Base-by-base conservation (phyloP, 2,329 filamentous ascomycete species). In the Pseudocercospora cruenta region DNA sequence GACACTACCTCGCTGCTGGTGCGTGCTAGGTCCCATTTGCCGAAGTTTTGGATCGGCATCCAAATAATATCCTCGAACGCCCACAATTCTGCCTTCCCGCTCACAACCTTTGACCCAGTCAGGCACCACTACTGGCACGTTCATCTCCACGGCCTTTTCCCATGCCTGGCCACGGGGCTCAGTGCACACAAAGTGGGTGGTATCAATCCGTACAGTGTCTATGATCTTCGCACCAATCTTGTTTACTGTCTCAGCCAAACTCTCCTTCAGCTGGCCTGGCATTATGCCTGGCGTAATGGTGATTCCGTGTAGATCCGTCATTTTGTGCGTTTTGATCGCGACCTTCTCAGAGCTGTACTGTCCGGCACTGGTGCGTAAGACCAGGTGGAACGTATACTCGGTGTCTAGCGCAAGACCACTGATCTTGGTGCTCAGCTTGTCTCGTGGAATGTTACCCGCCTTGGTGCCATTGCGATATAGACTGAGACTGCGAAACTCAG, bases 21-120 rank as follows among this genome's bases (percentile, higher is more conserved):
- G 70, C 47, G 75, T 75, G 26, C 78, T 77, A 14, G 80, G 79
- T 4, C 82, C 82, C 33, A 85, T 78, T 64, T 86, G 84, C 63
- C 88, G 80, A 71, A 88, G 78, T 73, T 87, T 87, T 19, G 88
- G 87, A 76, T 92, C 90, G 2, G 94, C 95, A 76, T 97, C 94
- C 33, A 99, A 86, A 79, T 99, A 99, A 81, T 97, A 99, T 72
- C 94, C 94, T 73, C 95, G 90, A 31, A 98, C 95, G 58, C 94
- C 93, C 2, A 98, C 90, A 69, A 99, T 96, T 66, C 93, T 88
- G 53, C 94, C 94, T 78, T 92, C 94, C 71, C 91, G 87, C 81
- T 98, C 94, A 77, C 95, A 99, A n/a, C 93, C 94, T 73, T 96
- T 91, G 31, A 99, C 87, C 95, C 95, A 99, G 79, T 99, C 95